Conservation (phyloP, 768 basidiomycete species). For the Termitomyces sp. region DNA sequence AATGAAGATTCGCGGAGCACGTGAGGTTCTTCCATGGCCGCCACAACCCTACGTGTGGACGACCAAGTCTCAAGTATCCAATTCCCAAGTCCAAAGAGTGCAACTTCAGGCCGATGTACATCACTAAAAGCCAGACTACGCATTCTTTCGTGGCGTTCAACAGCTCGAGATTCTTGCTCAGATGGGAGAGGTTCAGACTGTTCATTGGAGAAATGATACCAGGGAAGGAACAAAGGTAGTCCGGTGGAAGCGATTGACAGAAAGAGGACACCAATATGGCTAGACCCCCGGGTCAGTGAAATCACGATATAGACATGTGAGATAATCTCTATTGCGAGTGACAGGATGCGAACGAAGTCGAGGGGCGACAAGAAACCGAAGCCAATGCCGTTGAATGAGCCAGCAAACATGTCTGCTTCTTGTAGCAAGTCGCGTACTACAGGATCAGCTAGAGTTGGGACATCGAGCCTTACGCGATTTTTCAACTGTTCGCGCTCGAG, state of each 20-base stretch:
- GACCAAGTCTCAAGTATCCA: constrained; percentile 86
- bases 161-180: constrained; percentile 57
- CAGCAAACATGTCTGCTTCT: constrained; percentile 81
- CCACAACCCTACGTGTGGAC: constrained; percentile 53
- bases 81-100: constrained; percentile 78
- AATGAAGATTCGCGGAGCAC: constrained; percentile 43
- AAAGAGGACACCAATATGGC: constrained; percentile 54
- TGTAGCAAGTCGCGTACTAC: constrained; percentile 74
- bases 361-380: constrained; percentile 81
- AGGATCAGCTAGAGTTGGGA: constrained; percentile 76
- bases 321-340: constrained; percentile 65
- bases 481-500: constrained; percentile 80
- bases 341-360: constrained; percentile 73
- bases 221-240: constrained; percentile 57
- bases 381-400: constrained; percentile 74
- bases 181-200: constrained; percentile 44
- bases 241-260: constrained; percentile 60
- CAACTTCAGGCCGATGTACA: constrained; percentile 72
- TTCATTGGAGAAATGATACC: constrained; percentile 39
- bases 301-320: constrained; percentile 70
- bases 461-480: constrained; percentile 72
- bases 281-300: constrained; percentile 56
- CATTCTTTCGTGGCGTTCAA: constrained; percentile 72
- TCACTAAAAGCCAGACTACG: constrained; percentile 75
- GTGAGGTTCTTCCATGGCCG: constrained; percentile 51